These are phyloP conservation scores for Exophiala lecanii-corni DNA, from an alignment of 2,329 filamentous ascomycete species.

Conservation along the genomic window DNA sequence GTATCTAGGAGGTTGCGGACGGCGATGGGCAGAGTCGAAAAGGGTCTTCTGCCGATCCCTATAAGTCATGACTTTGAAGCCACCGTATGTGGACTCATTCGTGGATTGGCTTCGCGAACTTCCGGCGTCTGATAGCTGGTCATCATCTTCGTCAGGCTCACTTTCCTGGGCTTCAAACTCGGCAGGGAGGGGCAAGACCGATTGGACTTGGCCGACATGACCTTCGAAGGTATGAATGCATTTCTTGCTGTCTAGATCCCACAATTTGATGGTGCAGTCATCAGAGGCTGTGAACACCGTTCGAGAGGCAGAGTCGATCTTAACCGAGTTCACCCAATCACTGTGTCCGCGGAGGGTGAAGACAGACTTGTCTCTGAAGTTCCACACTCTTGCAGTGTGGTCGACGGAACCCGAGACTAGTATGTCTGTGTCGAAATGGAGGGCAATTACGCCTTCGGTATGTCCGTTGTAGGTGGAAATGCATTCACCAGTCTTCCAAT, in stretches of 20 bases:
- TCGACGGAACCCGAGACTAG: slow-evolving; percentile 88
- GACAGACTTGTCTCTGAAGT: slow-evolving; percentile 77
- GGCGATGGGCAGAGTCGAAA: slow-evolving; percentile 42
- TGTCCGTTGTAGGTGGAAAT: slow-evolving; percentile 78
- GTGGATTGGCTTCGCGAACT: slow-evolving; percentile 22
- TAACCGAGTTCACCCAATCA: slow-evolving; percentile 97
- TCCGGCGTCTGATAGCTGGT: slow-evolving; percentile 19
- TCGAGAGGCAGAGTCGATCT: slow-evolving; percentile 73
- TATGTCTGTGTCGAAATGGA: slow-evolving; percentile 81
- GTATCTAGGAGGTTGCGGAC: slow-evolving; percentile 76
- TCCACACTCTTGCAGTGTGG: slow-evolving; percentile 85
- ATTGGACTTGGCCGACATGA: slow-evolving; percentile 92
- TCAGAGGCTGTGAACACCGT: slow-evolving; percentile 92
- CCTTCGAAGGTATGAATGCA: slow-evolving; percentile 77
- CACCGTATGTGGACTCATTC: slow-evolving; percentile 10
- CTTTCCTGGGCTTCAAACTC: slow-evolving; percentile 83
- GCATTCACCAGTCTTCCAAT: slow-evolving; percentile 87
- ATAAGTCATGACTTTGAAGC: slow-evolving; percentile 7
- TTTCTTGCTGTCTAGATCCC: slow-evolving; percentile 81
- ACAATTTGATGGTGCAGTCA: slow-evolving; percentile 84
- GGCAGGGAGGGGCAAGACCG: slow-evolving; percentile 74
- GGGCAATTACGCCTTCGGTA: slow-evolving; percentile 72
- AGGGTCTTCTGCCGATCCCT: slow-evolving; percentile 47
- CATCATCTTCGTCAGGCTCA: slow-evolving; percentile 10
- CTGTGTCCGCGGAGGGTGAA: slow-evolving; percentile 77